These are phyloP conservation scores for Colletotrichum cereale DNA, from an alignment of 2,329 filamentous ascomycete genomes.

Conservation along the genomic window DNA sequence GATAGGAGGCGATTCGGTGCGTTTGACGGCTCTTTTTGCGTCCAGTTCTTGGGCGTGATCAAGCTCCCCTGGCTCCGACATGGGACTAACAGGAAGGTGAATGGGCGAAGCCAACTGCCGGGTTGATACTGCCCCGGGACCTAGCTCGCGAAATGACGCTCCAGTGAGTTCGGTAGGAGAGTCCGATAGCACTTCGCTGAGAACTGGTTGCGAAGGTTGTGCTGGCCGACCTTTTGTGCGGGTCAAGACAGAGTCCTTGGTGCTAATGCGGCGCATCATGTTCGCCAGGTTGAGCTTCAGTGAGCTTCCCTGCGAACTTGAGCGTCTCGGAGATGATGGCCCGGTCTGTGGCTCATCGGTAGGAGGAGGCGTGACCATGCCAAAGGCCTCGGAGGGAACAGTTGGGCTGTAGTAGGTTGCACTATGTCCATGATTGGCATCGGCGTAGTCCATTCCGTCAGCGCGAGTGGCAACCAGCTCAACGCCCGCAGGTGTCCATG, in stretches of 20 bases:
- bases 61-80: constrained; percentile 22
- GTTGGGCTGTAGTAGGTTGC: constrained; percentile 58
- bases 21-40: not conserved
- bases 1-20: constrained; percentile 35
- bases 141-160: constrained; percentile 8
- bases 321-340: constrained; percentile 42
- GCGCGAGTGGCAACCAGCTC: constrained; percentile 40
- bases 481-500: constrained; percentile 34
- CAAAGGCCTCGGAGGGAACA: constrained; percentile 56
- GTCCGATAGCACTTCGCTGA: constrained; percentile 42
- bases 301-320: constrained; percentile 51
- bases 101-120: constrained; percentile 32
- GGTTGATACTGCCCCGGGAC: not conserved
- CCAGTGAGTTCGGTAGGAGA: constrained; percentile 48
- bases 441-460: constrained; percentile 40
- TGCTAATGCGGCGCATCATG: constrained; percentile 51
- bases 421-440: constrained; percentile 44
- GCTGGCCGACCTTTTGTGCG: constrained; percentile 18
- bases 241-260: constrained; percentile 36
- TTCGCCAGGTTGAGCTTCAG: constrained; percentile 52
- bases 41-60: constrained; percentile 13
- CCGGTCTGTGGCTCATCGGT: constrained; percentile 30
- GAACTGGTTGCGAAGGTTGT: constrained; percentile 23
- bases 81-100: constrained; percentile 23
- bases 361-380: constrained; percentile 51